Evolutionary conservation across 2,329 filamentous ascomycete species (phyloP).

Genomic region (Diaporthe citrichinensis): DNA sequence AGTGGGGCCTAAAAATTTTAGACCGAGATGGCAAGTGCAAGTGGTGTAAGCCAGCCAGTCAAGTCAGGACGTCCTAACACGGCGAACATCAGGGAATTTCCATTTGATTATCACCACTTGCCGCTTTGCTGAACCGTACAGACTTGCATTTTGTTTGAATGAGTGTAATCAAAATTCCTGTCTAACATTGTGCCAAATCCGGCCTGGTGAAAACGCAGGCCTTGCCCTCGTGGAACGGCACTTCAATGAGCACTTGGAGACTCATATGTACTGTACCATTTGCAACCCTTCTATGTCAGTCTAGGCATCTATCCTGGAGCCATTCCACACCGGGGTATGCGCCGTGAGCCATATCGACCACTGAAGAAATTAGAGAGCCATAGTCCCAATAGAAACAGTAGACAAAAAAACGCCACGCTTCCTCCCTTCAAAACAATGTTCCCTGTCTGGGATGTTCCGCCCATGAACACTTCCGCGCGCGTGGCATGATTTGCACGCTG

Average conservation of each 20-base stretch:
- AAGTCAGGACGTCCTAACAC: neutral
- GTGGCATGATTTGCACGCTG: neutral
- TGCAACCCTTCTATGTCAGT: conserved; percentile 37
- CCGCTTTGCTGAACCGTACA: neutral
- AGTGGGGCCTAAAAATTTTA: conserved; percentile 35
- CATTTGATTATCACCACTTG: neutral
- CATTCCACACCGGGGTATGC: conserved; percentile 14
- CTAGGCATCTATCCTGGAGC: conserved; percentile 37
- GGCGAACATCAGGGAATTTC: neutral
- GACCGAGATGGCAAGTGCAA: conserved; percentile 8
- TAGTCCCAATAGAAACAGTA: neutral
- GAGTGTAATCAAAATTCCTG: neutral
- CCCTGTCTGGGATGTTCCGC: neutral
- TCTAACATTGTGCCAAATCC: neutral
- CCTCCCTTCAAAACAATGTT: conserved; percentile 35
- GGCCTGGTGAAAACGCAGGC: neutral
- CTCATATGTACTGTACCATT: conserved; percentile 16
- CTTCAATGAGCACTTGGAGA: neutral
- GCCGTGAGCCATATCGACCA: conserved; percentile 10
- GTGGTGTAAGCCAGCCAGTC: conserved; percentile 9
- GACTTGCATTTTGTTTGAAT: neutral
- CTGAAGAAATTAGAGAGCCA: neutral
- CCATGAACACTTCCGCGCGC: neutral
- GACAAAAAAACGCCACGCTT: conserved; percentile 39
- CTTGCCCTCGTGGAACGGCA: neutral